Conservation (phyloP, 805 yeast genomes). For the Yamadazyma nakazawae region DNA sequence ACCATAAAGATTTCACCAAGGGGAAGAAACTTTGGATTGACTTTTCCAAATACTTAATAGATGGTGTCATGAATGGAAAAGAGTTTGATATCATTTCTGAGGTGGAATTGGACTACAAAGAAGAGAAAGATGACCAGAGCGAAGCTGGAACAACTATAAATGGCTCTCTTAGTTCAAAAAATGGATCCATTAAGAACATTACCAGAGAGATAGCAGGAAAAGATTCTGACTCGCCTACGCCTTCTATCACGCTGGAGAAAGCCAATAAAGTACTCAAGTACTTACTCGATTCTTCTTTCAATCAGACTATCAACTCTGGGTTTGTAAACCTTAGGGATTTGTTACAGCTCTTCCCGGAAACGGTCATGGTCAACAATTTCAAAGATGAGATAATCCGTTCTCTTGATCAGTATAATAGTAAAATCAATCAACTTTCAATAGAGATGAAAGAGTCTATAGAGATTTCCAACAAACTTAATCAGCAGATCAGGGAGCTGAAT, state of each 20-base stretch:
- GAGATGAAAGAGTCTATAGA: constrained; percentile 75
- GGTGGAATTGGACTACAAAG: constrained; percentile 5
- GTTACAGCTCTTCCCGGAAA: constrained; percentile 80
- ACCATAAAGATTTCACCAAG: constrained; percentile 33
- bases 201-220: constrained; percentile 1
- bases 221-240: background rate
- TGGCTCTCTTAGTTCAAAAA: background rate
- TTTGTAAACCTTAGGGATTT: constrained; percentile 72
- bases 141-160: background rate
- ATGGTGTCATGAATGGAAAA: constrained; percentile 24
- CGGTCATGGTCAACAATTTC: constrained; percentile 74
- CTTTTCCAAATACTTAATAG: constrained; percentile 52
- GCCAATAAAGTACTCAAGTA: constrained; percentile 22
- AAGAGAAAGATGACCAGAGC: background rate
- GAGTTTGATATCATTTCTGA: constrained; percentile 15
- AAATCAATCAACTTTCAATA: constrained; percentile 59
- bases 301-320: constrained; percentile 19
- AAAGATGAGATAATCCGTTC: constrained; percentile 80
- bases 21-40: constrained; percentile 74
- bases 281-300: constrained; percentile 28
- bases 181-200: background rate
- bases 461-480: constrained; percentile 55
- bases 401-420: constrained; percentile 67
- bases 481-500: constrained; percentile 50
- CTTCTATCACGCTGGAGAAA: constrained; percentile 1